Conservation (phyloP, 2,329 filamentous ascomycete species). For the Nothophaeocryptopus gaeumannii region DNA sequence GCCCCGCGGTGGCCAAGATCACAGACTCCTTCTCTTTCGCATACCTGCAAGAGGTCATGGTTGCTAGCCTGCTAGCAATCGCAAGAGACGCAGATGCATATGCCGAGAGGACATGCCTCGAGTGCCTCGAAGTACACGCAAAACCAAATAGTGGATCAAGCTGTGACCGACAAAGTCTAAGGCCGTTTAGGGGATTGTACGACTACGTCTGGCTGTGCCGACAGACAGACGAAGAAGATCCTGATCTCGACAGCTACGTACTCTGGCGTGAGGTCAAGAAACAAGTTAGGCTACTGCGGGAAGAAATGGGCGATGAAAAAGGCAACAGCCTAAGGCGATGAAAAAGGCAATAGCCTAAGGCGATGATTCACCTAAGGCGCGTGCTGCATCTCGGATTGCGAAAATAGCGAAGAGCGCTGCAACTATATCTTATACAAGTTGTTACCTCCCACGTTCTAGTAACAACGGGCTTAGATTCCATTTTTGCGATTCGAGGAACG, state of each 20-base stretch:
- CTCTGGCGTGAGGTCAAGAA: constrained; percentile 63
- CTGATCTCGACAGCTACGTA: constrained; percentile 50
- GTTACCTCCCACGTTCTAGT: too few species aligned
- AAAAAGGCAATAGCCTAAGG: constrained; percentile 9
- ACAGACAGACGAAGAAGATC: constrained; percentile 37
- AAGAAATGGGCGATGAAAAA: constrained; percentile 51
- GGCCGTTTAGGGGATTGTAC: constrained; percentile 29
- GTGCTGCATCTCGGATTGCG: too few species aligned
- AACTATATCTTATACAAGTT: too few species aligned
- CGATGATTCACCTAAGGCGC: neutral
- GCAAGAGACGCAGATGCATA: constrained; percentile 47
- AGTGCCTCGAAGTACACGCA: constrained; percentile 28
- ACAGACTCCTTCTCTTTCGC: constrained; percentile 67
- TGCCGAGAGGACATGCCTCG: constrained; percentile 29
- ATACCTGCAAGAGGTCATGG: constrained; percentile 68
- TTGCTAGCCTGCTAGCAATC: constrained; percentile 60
- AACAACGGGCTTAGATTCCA: too few species aligned
- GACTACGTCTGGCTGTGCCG: constrained; percentile 30
- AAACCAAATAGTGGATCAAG: constrained; percentile 16
- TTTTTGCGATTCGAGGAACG: too few species aligned
- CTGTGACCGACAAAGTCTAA: constrained; percentile 24
- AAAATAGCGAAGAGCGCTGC: too few species aligned
- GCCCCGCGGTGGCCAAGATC: constrained; percentile 58
- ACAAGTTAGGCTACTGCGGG: constrained; percentile 59
- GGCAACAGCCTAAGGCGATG: constrained; percentile 5